These are phyloP conservation scores for Rhodotorula toruloides DNA, from an alignment of 768 basidiomycete genomes.

Conservation along the genomic window DNA sequence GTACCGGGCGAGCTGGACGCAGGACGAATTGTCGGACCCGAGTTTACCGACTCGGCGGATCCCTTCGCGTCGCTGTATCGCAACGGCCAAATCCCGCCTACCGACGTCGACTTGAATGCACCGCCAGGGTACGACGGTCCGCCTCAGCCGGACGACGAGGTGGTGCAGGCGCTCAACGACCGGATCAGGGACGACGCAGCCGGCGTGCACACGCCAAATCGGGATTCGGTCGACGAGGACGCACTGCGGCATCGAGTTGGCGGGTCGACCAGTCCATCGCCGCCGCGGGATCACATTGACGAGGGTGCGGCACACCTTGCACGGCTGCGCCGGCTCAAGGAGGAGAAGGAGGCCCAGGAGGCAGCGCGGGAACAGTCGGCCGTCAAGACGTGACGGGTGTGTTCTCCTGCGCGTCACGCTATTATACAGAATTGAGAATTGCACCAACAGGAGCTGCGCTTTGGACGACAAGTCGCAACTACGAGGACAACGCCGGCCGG, in stretches of 20 bases:
- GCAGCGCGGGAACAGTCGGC: neutral
- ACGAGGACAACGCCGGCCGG: too few species aligned
- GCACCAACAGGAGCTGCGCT: too few species aligned
- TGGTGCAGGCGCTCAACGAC: constrained; percentile 20
- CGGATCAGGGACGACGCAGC: neutral
- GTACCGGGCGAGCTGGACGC: constrained; percentile 28
- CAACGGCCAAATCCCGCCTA: neutral
- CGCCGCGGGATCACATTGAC: constrained; percentile 1
- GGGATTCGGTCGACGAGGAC: constrained; percentile 13
- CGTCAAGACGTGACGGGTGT: neutral
- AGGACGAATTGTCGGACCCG: constrained; percentile 22
- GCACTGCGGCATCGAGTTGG: neutral
- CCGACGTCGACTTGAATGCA: neutral
- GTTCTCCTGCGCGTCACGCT: too few species aligned
- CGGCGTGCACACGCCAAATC: neutral
- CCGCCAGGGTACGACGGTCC: constrained; percentile 26
- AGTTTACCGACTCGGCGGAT: constrained; percentile 7
- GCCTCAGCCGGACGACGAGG: constrained; percentile 2
- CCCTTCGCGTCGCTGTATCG: neutral
- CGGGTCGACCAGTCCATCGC: neutral
- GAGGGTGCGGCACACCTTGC: constrained; percentile 32
- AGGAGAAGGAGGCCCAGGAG: constrained; percentile 20
- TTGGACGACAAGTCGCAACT: too few species aligned
- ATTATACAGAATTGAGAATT: too few species aligned
- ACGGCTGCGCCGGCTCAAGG: constrained; percentile 21